Evolutionary conservation across 495 filamentous ascomycete species (phyloP).

Genomic region (Choiromyces venosus): DNA sequence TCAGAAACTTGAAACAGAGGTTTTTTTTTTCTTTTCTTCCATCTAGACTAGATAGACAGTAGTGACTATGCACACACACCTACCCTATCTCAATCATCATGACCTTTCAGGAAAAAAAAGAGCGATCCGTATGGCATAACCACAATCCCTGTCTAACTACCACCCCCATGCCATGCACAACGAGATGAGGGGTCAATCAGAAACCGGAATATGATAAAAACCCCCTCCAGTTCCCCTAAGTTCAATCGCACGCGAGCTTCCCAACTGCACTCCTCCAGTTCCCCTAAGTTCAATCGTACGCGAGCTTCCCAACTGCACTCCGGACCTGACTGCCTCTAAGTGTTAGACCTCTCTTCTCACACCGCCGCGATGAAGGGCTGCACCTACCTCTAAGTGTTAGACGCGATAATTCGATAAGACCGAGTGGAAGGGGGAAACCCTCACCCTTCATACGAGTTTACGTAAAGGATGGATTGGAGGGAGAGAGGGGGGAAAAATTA

Average conservation of each 20-base stretch:
- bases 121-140: background rate
- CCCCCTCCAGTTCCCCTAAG: conserved; percentile 28
- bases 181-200: background rate
- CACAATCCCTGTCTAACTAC: background rate
- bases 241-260: conserved; percentile 35
- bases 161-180: background rate
- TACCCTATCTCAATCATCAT: too few species aligned
- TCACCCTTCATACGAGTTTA: background rate
- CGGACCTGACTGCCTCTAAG: conserved; percentile 36
- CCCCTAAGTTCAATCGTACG: conserved; percentile 39
- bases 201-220: background rate
- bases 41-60: too few species aligned
- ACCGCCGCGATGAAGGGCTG: background rate
- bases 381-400: conserved; percentile 26
- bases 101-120: too few species aligned
- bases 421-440: background rate
- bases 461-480: background rate
- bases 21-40: too few species aligned
- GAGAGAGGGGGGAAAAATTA: background rate
- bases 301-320: conserved; percentile 14
- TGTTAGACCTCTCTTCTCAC: conserved; percentile 29
- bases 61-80: too few species aligned
- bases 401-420: background rate
- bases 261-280: conserved; percentile 12
- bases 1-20: too few species aligned